Evolutionary conservation across 306 rosid species (phyloP).

Genomic region (Cucurbita maxima): DNA sequence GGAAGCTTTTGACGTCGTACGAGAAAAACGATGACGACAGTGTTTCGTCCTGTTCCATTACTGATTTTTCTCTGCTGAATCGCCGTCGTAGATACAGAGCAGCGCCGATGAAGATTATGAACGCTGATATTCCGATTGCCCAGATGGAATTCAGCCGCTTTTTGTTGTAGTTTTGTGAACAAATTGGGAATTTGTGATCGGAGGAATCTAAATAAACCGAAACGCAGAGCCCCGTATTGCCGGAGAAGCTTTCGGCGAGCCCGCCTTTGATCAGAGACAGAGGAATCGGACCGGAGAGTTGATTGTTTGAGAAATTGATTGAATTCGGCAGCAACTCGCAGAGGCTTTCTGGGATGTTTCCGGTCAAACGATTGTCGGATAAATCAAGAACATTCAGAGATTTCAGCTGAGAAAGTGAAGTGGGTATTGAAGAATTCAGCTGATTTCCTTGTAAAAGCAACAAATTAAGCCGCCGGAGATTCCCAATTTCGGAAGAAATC

Average conservation of each 20-base stretch:
- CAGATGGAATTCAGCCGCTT: conserved; percentile 55
- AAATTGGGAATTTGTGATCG: conserved; percentile 34
- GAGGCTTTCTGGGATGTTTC: conserved; percentile 77
- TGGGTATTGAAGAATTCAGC: conserved; percentile 61
- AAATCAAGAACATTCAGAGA: conserved; percentile 90
- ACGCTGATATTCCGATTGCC: conserved; percentile 49
- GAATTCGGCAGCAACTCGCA: conserved; percentile 60
- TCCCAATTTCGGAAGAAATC: conserved; percentile 72
- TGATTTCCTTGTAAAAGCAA: conserved; percentile 69
- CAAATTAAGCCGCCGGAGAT: conserved; percentile 47
- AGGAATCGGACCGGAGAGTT: conserved; percentile 81
- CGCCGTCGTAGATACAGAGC: conserved; percentile 47
- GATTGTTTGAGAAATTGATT: conserved; percentile 70
- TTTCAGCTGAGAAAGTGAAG: conserved; percentile 42
- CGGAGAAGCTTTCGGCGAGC: conserved; percentile 71
- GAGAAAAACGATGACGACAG: conserved; percentile 48
- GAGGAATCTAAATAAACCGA: conserved; percentile 34
- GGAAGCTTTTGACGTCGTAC: conserved; percentile 76
- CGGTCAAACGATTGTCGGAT: conserved; percentile 63
- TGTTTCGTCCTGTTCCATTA: conserved; percentile 54
- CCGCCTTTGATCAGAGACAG: conserved; percentile 59
- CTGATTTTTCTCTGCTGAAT: conserved; percentile 32
- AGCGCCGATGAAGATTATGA: conserved; percentile 48
- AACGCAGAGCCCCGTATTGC: conserved; percentile 72
- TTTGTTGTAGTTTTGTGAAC: conserved; percentile 23